phyloP scores from a whole-genome alignment of 495 filamentous ascomycete genomes.

The Collariella sp. region DNA sequence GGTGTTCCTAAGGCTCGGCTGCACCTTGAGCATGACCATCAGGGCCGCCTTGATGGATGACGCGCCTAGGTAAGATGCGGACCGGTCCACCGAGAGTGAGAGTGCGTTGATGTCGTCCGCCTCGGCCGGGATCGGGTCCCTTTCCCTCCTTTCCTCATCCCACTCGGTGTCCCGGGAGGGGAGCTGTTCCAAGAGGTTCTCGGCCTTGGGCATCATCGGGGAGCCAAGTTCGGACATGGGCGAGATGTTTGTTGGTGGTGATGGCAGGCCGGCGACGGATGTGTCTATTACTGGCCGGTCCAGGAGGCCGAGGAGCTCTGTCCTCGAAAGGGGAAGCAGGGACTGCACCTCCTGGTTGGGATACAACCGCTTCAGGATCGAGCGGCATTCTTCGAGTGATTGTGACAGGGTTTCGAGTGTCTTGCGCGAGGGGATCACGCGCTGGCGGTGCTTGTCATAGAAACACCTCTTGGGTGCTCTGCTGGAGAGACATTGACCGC shows the following conservation, averaged over 20 bases:
- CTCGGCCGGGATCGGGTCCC: conserved; percentile 55
- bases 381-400: conserved; percentile 50
- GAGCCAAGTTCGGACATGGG: conserved; percentile 37
- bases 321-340: conserved; percentile 42
- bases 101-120: conserved; percentile 77
- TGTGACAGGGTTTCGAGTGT: conserved; percentile 50
- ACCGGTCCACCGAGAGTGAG: conserved; percentile 60
- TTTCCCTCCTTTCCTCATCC: conserved; percentile 48
- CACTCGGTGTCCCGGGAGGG: conserved; percentile 47
- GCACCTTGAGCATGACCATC: conserved; percentile 71
- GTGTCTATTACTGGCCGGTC: conserved; percentile 37
- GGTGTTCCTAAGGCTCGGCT: conserved; percentile 52
- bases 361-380: conserved; percentile 46
- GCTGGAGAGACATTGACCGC: conserved; percentile 50
- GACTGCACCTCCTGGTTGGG: conserved; percentile 45
- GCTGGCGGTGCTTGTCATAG: conserved; percentile 52
- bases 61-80: conserved; percentile 72
- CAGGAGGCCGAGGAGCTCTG: conserved; percentile 44
- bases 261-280: conserved; percentile 35
- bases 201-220: conserved; percentile 33
- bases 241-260: conserved; percentile 36
- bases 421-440: conserved; percentile 51
- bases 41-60: conserved; percentile 74
- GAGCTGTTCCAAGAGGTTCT: conserved; percentile 49
- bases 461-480: conserved; percentile 50